These are phyloP conservation scores for Tuber microsphaerosporum DNA, from an alignment of 495 filamentous ascomycete genomes.

Conservation along the genomic window DNA sequence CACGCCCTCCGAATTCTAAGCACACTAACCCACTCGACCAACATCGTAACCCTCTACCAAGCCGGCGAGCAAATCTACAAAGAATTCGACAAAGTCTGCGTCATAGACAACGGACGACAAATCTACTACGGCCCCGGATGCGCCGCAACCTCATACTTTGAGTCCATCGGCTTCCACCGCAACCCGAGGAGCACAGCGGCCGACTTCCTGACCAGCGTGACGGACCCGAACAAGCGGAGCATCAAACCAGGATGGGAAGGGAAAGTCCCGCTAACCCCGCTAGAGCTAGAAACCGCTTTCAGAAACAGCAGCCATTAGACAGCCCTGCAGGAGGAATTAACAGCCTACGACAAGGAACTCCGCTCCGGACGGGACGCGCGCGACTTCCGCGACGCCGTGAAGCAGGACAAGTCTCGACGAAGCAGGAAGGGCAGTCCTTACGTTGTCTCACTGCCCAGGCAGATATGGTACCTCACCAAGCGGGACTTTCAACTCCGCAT, in stretches of 20 bases:
- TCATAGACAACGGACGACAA: slow-evolving; percentile 61
- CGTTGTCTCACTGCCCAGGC: slow-evolving; percentile 53
- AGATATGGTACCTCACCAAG: slow-evolving; percentile 58
- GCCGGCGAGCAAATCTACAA: slow-evolving; percentile 65
- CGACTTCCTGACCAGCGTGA: slow-evolving; percentile 69
- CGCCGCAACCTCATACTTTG: slow-evolving; percentile 61
- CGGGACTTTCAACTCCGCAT: slow-evolving; percentile 71
- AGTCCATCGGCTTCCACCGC: slow-evolving; percentile 61
- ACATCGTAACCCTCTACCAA: slow-evolving; percentile 71
- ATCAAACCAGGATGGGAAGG: slow-evolving; percentile 59
- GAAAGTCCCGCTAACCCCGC: slow-evolving; percentile 55
- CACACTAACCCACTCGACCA: slow-evolving; percentile 70
- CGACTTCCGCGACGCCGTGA: slow-evolving; percentile 62
- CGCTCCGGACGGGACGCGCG: slow-evolving; percentile 59
- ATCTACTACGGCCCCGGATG: slow-evolving; percentile 60
- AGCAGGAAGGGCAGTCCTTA: slow-evolving; percentile 61
- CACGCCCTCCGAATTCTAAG: slow-evolving; percentile 57
- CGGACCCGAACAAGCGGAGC: slow-evolving; percentile 63
- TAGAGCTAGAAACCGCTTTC: slow-evolving; percentile 59
- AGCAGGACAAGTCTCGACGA: slow-evolving; percentile 59
- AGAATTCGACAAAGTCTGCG: slow-evolving; percentile 63
- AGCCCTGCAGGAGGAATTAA: slow-evolving; percentile 50
- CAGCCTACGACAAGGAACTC: slow-evolving; percentile 55
- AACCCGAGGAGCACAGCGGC: slow-evolving; percentile 63
- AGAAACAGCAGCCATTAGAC: slow-evolving; percentile 44